A percentile compares a stretch with the other conserved stretches of the same genome.
Conservation (phyloP, 805 yeast species). For the Cyberlindnera mycetangii region DNA sequence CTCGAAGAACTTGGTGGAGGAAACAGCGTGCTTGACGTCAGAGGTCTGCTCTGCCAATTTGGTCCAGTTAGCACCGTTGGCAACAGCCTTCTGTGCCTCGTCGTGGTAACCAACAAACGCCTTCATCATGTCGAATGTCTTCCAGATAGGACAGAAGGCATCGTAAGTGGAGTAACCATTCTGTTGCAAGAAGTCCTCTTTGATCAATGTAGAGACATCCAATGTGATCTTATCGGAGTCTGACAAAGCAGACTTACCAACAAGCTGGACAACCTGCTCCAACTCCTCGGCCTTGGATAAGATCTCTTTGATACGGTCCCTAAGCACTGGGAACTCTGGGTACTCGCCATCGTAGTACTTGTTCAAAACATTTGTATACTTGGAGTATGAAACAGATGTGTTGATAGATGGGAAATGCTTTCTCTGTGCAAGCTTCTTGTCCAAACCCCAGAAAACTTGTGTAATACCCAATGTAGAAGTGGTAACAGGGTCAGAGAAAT, state of each 20-base stretch:
- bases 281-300: slow-evolving; percentile 96
- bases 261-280: slow-evolving; percentile 98
- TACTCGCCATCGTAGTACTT: slow-evolving; percentile 81
- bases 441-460: slow-evolving; percentile 99
- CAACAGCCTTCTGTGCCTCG: slow-evolving; percentile 95
- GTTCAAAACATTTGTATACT: slow-evolving; percentile 84
- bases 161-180: slow-evolving; percentile 98
- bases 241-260: slow-evolving; percentile 96
- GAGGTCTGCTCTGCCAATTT: slow-evolving; percentile 85
- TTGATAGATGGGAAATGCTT: slow-evolving; percentile 99
- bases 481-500: slow-evolving; percentile 99
- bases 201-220: slow-evolving; percentile 87
- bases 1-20: slow-evolving; percentile 93
- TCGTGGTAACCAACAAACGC: slow-evolving; percentile 87
- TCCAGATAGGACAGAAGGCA: slow-evolving; percentile 99
- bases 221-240: slow-evolving; percentile 95
- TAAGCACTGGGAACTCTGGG: slow-evolving; percentile 87
- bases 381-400: slow-evolving; percentile 94
- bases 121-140: slow-evolving; percentile 97
- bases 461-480: slow-evolving; percentile 98
- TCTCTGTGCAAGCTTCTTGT: slow-evolving; percentile 98
- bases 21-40: slow-evolving; percentile 90
- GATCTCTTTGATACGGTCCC: slow-evolving; percentile 92
- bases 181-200: slow-evolving; percentile 98
- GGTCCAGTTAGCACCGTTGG: slow-evolving; percentile 93